These are phyloP conservation scores for Yueomyces sp. DNA, from an alignment of 805 yeast species.

Conservation along the genomic window DNA sequence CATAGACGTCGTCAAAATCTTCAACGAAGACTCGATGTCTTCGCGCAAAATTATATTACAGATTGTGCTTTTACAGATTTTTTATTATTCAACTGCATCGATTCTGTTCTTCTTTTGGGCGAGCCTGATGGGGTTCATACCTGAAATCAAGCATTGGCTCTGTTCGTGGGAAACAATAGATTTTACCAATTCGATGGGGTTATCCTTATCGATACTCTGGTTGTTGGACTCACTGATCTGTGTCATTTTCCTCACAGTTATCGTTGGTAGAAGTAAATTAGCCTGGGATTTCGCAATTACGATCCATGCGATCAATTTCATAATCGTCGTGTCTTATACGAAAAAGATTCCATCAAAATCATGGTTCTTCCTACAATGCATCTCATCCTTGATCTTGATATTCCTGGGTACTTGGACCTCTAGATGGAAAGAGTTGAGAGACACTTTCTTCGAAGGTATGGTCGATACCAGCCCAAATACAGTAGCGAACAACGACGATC, in stretches of 20 bases:
- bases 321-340: slow-evolving; percentile 54
- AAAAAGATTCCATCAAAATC: slow-evolving; percentile 57
- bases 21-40: slow-evolving; percentile 33
- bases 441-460: slow-evolving; percentile 80
- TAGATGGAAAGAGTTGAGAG: slow-evolving; percentile 81
- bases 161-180: slow-evolving; percentile 71
- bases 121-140: slow-evolving; percentile 55
- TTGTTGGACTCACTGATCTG: slow-evolving; percentile 69
- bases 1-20: slow-evolving; percentile 18
- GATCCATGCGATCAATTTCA: slow-evolving; percentile 65
- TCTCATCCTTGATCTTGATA: slow-evolving; percentile 57
- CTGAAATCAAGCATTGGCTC: slow-evolving; percentile 48
- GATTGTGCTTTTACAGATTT: slow-evolving; percentile 61
- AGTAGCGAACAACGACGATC: not conserved
- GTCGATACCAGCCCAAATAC: slow-evolving; percentile 27
- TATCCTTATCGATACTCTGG: slow-evolving; percentile 67
- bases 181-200: slow-evolving; percentile 66
- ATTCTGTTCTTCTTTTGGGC: slow-evolving; percentile 53
- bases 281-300: slow-evolving; percentile 98
- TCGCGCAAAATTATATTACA: slow-evolving; percentile 54
- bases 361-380: slow-evolving; percentile 77
- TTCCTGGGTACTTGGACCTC: slow-evolving; percentile 80
- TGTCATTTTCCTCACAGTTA: slow-evolving; percentile 69
- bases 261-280: slow-evolving; percentile 83
- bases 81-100: slow-evolving; percentile 65